phyloP scores from a whole-genome alignment of 768 basidiomycete genomes.

The Lentinula detonsa region DNA sequence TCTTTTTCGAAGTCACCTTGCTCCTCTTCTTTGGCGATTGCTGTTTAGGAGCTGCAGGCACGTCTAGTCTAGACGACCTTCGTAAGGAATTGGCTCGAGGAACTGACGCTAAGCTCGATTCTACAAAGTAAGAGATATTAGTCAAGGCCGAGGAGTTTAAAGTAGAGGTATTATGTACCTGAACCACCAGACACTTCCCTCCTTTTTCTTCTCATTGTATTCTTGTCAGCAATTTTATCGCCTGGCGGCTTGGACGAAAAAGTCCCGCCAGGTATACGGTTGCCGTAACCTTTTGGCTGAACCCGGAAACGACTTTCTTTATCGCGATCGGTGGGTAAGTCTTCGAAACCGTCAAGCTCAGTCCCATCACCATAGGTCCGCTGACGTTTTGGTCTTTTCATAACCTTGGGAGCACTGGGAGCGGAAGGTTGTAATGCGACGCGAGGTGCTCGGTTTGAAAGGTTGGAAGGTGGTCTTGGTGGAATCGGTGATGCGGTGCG shows the following conservation, averaged over 20 bases:
- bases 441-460: slow-evolving; percentile 35
- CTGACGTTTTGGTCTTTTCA: slow-evolving; percentile 73
- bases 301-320: slow-evolving; percentile 72
- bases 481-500: slow-evolving; percentile 58
- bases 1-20: slow-evolving; percentile 46
- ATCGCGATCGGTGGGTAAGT: slow-evolving; percentile 81
- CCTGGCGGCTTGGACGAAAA: slow-evolving; percentile 34
- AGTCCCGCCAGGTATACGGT: slow-evolving; percentile 53
- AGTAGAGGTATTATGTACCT: slow-evolving; percentile 27
- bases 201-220: slow-evolving; percentile 52
- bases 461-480: slow-evolving; percentile 52
- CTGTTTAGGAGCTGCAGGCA: slow-evolving; percentile 28
- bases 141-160: slow-evolving; percentile 2
- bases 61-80: slow-evolving; percentile 53
- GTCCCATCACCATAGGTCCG: slow-evolving; percentile 82
- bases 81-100: slow-evolving; percentile 50
- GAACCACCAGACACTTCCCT: slow-evolving; percentile 36
- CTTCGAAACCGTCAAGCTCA: slow-evolving; percentile 84
- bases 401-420: slow-evolving; percentile 62
- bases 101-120: slow-evolving; percentile 22
- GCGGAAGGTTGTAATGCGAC: slow-evolving; percentile 30
- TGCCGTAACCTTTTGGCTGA: slow-evolving; percentile 62
- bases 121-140: slow-evolving; percentile 5
- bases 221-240: slow-evolving; percentile 32
- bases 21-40: slow-evolving; percentile 50